Evolutionary conservation across 306 rosid species (phyloP), one percentile per base, ranked within the genome.

Genomic region (Cicer pinnatifidum): DNA sequence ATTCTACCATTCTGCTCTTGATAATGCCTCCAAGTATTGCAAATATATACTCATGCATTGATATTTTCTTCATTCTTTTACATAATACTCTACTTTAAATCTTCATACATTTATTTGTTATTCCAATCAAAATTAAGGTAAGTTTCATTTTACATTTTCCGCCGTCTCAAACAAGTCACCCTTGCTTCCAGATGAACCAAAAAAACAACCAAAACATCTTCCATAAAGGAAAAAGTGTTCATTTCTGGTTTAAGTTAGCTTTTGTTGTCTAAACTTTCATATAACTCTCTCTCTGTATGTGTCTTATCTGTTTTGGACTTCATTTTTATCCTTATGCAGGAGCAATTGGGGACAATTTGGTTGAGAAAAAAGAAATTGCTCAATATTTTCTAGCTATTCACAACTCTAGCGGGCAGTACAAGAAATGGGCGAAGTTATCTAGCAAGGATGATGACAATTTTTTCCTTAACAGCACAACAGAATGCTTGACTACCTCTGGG

Each of bases 361-460:
- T 76, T 16, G 83, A 78, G 75, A 85, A 65, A 72, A 79, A 82
- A 44, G 84, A 84, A 83, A 73, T 91, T 52, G 93, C 89, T 56
- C 85, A 76, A 47, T 80, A 69, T 67, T 84, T 84, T 72, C 77
- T 84, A 45, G 74, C 84, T 54, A 72, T 84, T 23, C 80, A 72
- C 75, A 84, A 84, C 73, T 80, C 82, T 9, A 54, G 80, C 54
- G 78, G 19, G 43, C 80, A 84, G 43, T 80, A 80, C 82, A 84
- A 72, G 77, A 84, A 72, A 61, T 84, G 87, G 87, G 78, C 17
- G 20, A 80, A 72, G 19, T 73, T 84, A 53, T 76, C 75, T 12
- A 8, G 35, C 3, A 44, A 61, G 64, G 73, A 72, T 67, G 13
- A 62, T 45, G 80, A 67, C 1, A 23, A 4, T 28, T 33, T 46